Conservation (phyloP, 345 rosid genomes). For the Carallia brachiata region DNA sequence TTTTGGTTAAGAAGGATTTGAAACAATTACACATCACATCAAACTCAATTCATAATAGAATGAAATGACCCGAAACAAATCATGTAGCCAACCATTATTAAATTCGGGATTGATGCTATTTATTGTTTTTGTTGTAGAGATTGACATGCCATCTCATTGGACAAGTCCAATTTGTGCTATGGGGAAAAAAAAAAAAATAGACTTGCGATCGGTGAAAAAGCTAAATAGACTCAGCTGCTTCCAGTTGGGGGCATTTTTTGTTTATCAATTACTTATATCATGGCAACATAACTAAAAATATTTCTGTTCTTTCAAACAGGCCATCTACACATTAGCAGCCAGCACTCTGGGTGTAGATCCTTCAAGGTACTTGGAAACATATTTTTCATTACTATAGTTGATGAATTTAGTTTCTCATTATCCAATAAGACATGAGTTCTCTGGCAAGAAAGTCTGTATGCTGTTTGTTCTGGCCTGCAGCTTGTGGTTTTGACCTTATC, state of each 20-base stretch:
- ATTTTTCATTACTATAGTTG: neutral
- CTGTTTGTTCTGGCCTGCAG: neutral
- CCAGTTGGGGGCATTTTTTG: neutral
- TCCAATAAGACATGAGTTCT: neutral
- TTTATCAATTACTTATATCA: neutral
- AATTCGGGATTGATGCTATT: too few species aligned
- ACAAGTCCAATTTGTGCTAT: too few species aligned
- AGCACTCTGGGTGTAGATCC: conserved; percentile 85
- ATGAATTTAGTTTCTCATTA: neutral
- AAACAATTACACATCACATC: too few species aligned
- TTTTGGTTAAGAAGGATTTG: too few species aligned
- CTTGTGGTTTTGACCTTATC: neutral
- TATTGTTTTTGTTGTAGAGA: too few species aligned
- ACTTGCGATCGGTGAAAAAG: too few species aligned
- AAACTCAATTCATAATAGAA: too few species aligned
- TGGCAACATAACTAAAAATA: neutral
- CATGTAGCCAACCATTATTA: too few species aligned
- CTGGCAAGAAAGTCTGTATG: neutral
- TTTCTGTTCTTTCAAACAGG: conserved; percentile 42
- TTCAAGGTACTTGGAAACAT: conserved; percentile 51
- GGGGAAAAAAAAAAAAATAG: too few species aligned
- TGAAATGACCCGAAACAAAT: too few species aligned
- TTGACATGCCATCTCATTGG: too few species aligned
- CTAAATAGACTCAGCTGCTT: too few species aligned
- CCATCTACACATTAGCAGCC: conserved; percentile 84